These are phyloP conservation scores for Sarocladiaceae sp. DNA, from an alignment of 2,329 filamentous ascomycete species.

Conservation along the genomic window DNA sequence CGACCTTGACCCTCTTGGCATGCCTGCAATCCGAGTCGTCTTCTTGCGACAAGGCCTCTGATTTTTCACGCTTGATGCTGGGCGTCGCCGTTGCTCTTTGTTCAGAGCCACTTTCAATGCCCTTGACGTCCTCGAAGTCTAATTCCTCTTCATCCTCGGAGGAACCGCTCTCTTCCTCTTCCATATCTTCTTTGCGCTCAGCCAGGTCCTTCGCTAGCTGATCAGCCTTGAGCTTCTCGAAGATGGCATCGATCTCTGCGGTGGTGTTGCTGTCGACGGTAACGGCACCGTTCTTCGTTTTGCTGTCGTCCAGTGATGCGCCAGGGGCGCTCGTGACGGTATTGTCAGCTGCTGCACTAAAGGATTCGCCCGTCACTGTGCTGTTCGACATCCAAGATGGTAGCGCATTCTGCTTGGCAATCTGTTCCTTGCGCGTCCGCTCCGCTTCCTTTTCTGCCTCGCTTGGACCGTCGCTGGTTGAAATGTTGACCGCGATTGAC, in stretches of 20 bases:
- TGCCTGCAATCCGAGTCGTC: conserved; percentile 36
- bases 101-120: conserved; percentile 25
- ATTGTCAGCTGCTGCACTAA: conserved; percentile 18
- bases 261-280: conserved; percentile 43
- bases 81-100: conserved; percentile 25
- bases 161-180: conserved; percentile 11
- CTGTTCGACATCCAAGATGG: conserved; percentile 67
- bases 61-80: conserved; percentile 28
- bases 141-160: conserved; percentile 23
- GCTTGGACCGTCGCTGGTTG: conserved; percentile 57
- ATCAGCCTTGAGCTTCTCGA: conserved; percentile 58
- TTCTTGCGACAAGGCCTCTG: conserved; percentile 19
- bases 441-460: conserved; percentile 63
- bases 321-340: conserved; percentile 18
- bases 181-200: conserved; percentile 27
- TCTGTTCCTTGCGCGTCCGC: conserved; percentile 56
- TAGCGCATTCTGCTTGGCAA: conserved; percentile 62
- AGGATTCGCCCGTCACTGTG: conserved; percentile 60
- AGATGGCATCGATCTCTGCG: conserved; percentile 59
- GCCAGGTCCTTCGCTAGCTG: no score
- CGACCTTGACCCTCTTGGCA: conserved; percentile 57
- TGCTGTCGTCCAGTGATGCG: conserved; percentile 35
- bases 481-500: conserved; percentile 64
- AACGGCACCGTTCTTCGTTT: conserved; percentile 35
- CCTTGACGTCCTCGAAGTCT: conserved; percentile 46